A percentile compares a stretch with the other conserved stretches of the same genome.
These are phyloP conservation scores for Beta macrorhiza DNA, from an alignment of 179 eudicot genomes.

Conservation along the genomic window DNA sequence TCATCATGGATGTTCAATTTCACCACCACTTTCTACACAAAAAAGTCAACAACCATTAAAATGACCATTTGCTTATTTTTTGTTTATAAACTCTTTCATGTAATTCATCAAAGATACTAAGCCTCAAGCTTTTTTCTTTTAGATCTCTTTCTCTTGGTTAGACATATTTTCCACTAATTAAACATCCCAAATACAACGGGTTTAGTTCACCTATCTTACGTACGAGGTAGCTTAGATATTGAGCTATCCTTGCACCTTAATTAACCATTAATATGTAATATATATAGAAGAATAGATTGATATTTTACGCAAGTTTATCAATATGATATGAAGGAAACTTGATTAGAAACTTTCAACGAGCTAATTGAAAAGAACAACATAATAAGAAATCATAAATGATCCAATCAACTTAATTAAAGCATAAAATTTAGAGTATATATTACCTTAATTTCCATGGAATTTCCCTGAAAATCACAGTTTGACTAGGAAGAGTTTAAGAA, in stretches of 20 bases:
- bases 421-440: background rate
- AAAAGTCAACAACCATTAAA: background rate
- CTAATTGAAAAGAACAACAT: background rate
- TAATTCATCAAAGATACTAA: background rate
- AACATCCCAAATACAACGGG: background rate
- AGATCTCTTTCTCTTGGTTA: background rate
- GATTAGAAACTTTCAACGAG: background rate
- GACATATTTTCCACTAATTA: background rate
- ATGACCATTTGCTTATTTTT: background rate
- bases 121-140: background rate
- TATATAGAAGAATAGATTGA: background rate
- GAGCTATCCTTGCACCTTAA: background rate
- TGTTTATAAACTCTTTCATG: background rate
- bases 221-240: background rate
- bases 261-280: background rate
- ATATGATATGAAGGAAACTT: background rate
- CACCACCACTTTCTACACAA: constrained; percentile 48
- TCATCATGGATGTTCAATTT: constrained; percentile 42
- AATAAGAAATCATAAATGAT: constrained; percentile 20
- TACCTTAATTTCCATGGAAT: constrained; percentile 34
- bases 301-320: background rate
- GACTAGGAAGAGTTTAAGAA: background rate
- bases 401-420: constrained; percentile 5
- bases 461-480: constrained; percentile 8
- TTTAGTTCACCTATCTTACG: background rate